Evolutionary conservation across 805 yeast genomes (phyloP).

Genomic region (Wickerhamomyces mucosus): DNA sequence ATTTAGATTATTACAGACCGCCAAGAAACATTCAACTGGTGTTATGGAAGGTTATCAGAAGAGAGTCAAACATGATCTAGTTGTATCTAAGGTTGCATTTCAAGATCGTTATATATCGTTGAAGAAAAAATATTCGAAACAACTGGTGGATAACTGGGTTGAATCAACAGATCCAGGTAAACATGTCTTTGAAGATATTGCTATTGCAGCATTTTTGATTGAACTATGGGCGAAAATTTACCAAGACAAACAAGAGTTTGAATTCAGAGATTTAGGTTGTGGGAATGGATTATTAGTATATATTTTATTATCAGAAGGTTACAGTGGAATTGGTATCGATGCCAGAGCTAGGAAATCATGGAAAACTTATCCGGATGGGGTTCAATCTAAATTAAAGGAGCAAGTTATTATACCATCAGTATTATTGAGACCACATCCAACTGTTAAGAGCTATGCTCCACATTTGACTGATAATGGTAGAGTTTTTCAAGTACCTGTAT

Average conservation of each 20-base stretch:
- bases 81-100: slow-evolving; percentile 73
- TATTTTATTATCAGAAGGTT: slow-evolving; percentile 71
- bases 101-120: slow-evolving; percentile 74
- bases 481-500: slow-evolving; percentile 36
- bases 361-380: slow-evolving; percentile 61
- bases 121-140: slow-evolving; percentile 73
- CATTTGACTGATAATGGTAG: slow-evolving; percentile 52
- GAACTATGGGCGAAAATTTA: slow-evolving; percentile 68
- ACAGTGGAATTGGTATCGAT: slow-evolving; percentile 76
- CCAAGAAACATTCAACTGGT: slow-evolving; percentile 76
- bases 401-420: slow-evolving; percentile 79
- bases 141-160: slow-evolving; percentile 74
- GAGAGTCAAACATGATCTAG: slow-evolving; percentile 79
- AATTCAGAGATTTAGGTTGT: slow-evolving; percentile 87
- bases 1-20: slow-evolving; percentile 66
- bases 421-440: slow-evolving; percentile 62
- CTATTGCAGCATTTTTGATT: slow-evolving; percentile 88
- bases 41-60: slow-evolving; percentile 78
- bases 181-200: slow-evolving; percentile 93
- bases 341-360: slow-evolving; percentile 87
- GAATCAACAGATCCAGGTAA: slow-evolving; percentile 92
- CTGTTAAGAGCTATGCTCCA: slow-evolving; percentile 42
- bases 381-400: slow-evolving; percentile 51
- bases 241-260: slow-evolving; percentile 32
- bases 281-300: slow-evolving; percentile 87